Percentiles rank a stretch among this genome's conserved stretches.
Conservation (phyloP, 352 stramenopile species). For the Blastocystis sp. region DNA sequence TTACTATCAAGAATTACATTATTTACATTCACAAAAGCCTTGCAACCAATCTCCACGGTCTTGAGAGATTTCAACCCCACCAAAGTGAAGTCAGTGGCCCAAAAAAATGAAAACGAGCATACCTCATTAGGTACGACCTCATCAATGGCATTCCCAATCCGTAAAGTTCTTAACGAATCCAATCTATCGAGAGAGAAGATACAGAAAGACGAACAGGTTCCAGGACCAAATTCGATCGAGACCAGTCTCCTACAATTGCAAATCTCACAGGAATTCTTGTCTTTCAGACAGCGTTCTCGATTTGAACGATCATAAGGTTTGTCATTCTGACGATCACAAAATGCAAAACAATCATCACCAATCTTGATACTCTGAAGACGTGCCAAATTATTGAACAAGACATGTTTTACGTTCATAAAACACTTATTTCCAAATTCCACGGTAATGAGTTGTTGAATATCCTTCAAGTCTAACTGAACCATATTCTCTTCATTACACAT, state of each 20-base stretch:
- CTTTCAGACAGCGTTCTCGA: not conserved
- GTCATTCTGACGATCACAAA: not conserved
- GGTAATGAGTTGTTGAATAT: not conserved
- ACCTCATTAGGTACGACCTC: not conserved
- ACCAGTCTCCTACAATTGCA: not conserved
- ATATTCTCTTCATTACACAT: slow-evolving; percentile 13
- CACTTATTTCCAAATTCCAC: not conserved
- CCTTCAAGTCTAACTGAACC: not conserved
- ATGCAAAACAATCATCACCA: slow-evolving; percentile 3
- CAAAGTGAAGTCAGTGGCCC: not conserved
- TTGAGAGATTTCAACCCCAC: not conserved
- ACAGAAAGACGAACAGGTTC: slow-evolving; percentile 15
- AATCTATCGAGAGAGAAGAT: not conserved
- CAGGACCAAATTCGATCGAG: not conserved
- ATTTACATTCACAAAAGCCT: slow-evolving; percentile 1
- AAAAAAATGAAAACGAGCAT: slow-evolving; percentile 8
- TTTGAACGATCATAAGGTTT: not conserved
- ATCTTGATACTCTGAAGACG: not conserved
- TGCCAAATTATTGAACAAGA: not conserved
- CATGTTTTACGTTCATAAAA: not conserved
- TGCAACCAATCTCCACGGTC: not conserved
- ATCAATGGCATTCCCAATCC: not conserved
- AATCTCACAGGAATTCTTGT: not conserved
- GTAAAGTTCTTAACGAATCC: not conserved
- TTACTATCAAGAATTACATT: not conserved